Evolutionary conservation across 257 asterid species (phyloP).

Genomic region (Salvia hispanica): DNA sequence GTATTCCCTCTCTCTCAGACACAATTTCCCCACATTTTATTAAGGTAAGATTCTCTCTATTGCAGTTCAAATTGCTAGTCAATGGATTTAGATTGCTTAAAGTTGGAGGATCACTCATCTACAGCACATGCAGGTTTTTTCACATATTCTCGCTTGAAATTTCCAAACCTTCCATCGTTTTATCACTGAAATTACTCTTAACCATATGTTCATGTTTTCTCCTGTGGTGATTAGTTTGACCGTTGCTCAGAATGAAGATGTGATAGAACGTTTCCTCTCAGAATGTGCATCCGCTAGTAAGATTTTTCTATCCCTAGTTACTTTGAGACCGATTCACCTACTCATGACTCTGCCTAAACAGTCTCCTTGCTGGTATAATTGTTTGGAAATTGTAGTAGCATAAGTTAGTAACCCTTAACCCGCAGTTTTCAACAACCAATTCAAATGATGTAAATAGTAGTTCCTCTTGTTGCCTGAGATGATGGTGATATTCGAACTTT

Average conservation of each 20-base stretch:
- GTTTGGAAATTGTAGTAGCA: constrained; percentile 6
- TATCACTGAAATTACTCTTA: constrained; percentile 5
- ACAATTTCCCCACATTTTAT: constrained; percentile 8
- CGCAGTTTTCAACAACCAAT: neutral
- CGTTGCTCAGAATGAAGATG: constrained; percentile 85
- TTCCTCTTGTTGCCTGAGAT: neutral
- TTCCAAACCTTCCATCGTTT: constrained; percentile 10
- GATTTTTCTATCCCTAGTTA: constrained; percentile 4
- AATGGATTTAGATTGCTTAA: constrained; percentile 85
- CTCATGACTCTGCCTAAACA: neutral
- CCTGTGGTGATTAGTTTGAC: constrained; percentile 61
- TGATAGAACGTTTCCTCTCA: constrained; percentile 78
- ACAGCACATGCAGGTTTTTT: constrained; percentile 92
- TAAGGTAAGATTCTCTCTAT: constrained; percentile 6
- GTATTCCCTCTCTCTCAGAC: neutral
- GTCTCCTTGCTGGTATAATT: neutral
- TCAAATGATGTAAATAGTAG: neutral
- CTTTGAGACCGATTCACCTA: constrained; percentile 5
- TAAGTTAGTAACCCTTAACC: neutral
- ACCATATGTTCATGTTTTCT: constrained; percentile 12
- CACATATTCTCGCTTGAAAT: constrained; percentile 21
- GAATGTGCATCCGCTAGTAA: constrained; percentile 64
- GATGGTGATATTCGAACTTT: neutral
- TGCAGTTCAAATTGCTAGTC: constrained; percentile 76
- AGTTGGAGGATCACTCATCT: constrained; percentile 84